Evolutionary conservation across 2,329 filamentous ascomycete species (phyloP), one percentile per base, ranked within the genome.

Genomic region (Colletotrichum liaoningense): DNA sequence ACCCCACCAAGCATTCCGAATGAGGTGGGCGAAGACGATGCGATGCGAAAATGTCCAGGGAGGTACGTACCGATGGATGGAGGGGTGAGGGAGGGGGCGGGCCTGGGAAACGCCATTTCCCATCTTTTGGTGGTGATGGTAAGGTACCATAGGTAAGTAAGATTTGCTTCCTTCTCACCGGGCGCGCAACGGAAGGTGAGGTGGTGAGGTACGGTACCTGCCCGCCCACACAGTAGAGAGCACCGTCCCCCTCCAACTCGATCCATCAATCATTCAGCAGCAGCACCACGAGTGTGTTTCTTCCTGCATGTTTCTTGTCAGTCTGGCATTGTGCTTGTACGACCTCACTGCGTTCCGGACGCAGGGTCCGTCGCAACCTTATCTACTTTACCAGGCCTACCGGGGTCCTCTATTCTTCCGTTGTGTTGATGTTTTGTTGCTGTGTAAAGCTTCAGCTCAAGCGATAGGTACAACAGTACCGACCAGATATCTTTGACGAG

Each of bases 331-430:
- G 57, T 26, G 52, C 52, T 26, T 24, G 22, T 28, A 24, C 52
- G 52, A 49, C 42, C 42, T 49, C 57, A 59, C 57, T 28, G 26
- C 26, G 16, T 58, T 30, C 55, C 26, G 26, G 19, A 58, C 55
- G 16, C 55, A 58, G 55, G 55, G 55, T 30, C 52, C 55, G 30
- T 58, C 55, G 55, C 55, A 58, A 59, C 57, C 35, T 59, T 24
- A 24, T 33, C 28, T 58, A 11, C 55, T 12, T 57, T 22, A 30
- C 57, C 30, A 22, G 9, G 24, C 30, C 19, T 8, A 22, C 19
- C 12, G 4, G 55, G 55, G 16, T 30, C 26, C 26, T 28, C 16
- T 16, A 8, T 12, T n/a, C 55, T 9, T 58, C 28, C 55, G 9
- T 30, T 14, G 26, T 24, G 24, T 24, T n/a, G 26, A 12, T n/a